Base-by-base conservation (phyloP, 1,139 yeast genomes). In the Suhomyces maxii region DNA sequence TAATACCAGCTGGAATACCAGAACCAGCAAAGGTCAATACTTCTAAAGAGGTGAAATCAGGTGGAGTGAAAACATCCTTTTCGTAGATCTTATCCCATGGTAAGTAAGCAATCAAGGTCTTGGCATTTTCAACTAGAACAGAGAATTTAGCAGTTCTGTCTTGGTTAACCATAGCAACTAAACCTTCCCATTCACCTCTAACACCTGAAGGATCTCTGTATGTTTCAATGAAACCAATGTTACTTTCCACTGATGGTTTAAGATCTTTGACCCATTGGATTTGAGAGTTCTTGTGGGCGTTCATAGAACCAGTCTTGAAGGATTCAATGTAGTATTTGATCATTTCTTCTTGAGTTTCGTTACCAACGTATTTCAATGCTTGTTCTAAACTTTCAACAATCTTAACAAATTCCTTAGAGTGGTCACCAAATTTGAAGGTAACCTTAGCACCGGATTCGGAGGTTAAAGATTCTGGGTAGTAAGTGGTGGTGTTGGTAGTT, bases 151-250 rank as follows among this genome's bases (percentile, higher is more conserved):
- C 84, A 23, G 97, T 89, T 53, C 95, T 79, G 54, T 88, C 93
- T 59, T 86, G 85, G 66, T 89, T 88, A 45, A 89, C 95, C 82
- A 89, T 86, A n/a, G 96, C 95, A 36, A 89, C 95, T 40, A 89
- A 71, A 32, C 96, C 90, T 69, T 89, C 96, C 93, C 95, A 89
- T 68, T 89, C 97, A 50, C 96, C 97, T 61, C 93, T 81, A 39
- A 89, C 89, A 41, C 96, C 96, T 14, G 91, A 80, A 12, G 96
- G 96, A 63, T 89, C 97, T 65, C 97, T 78, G 68, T 89, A 89
- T 30, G 96, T 89, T 69, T 89, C 97, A 58, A 89, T 89, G 63
- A 89, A 89, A 0, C 97, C 97, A 56, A 89, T 81, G 61, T 89
- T 88, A 39, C 93, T 83, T 67, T 89, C 97, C 26, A 89, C 91